These are phyloP conservation scores for Sarocladiaceae sp. DNA, from an alignment of 2,329 filamentous ascomycete species.

Conservation along the genomic window DNA sequence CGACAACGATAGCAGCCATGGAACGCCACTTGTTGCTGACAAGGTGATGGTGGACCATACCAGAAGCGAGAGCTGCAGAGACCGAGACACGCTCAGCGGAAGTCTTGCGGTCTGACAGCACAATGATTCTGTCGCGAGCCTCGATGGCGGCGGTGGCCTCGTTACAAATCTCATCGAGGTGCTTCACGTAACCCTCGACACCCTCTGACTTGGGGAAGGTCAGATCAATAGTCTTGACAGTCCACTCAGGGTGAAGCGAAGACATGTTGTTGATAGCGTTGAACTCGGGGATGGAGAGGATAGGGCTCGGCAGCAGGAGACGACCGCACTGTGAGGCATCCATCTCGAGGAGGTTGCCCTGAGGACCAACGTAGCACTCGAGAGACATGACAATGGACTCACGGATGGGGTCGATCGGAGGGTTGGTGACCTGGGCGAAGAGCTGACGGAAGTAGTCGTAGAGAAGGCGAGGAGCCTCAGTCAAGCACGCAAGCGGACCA, in stretches of 20 bases:
- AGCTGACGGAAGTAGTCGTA: conserved; percentile 98
- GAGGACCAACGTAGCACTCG: conserved; percentile 92
- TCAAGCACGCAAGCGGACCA: conserved; percentile 84
- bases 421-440: conserved; percentile 97
- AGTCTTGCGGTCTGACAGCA: conserved; percentile 85
- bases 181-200: conserved; percentile 76
- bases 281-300: conserved; percentile 86
- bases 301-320: conserved; percentile 80
- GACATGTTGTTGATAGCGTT: conserved; percentile 79
- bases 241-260: conserved; percentile 72
- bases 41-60: conserved; percentile 92
- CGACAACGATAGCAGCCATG: conserved; percentile 78
- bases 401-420: conserved; percentile 93
- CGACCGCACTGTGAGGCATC: conserved; percentile 83
- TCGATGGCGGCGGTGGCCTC: conserved; percentile 81
- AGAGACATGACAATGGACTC: conserved; percentile 98
- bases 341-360: conserved; percentile 95
- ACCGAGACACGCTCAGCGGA: conserved; percentile 79
- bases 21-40: conserved; percentile 96
- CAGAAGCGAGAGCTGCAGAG: conserved; percentile 81
- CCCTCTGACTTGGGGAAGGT: conserved; percentile 88
- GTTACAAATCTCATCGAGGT: conserved; percentile 84
- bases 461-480: conserved; percentile 81
- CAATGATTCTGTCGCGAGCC: conserved; percentile 76
- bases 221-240: conserved; percentile 84